Evolutionary conservation across 352 stramenopile genomes (phyloP), one percentile per base, ranked within the genome.

Genomic region (Albugo candida): DNA sequence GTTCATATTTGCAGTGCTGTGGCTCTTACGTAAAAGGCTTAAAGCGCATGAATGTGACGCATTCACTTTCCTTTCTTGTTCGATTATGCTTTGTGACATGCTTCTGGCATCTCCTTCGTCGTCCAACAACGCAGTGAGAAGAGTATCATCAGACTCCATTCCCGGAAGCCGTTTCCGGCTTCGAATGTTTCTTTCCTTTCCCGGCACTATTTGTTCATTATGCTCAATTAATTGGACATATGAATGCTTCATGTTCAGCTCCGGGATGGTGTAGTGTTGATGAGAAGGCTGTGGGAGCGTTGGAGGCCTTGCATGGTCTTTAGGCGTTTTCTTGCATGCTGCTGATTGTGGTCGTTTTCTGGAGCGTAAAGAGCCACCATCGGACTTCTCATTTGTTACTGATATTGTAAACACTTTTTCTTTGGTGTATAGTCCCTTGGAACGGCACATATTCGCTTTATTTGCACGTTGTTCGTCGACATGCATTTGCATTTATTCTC

Each of bases 291-390:
- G 24, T 31, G 8, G 24, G 24, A 31, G 24, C 24, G 24, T 31
- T 31, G 38, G 38, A 19, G 19, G 19, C 38, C 19, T 10, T 19
- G 19, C 38, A 43, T 43, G 38, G 19, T 43, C 17, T 82, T 81
- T 21, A 82, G 52, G 19, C 68, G 19, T 10, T 39, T 11, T 6
- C 38, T 48, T 20, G 3, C 43, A 3, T 35, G 24, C 43, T 48
- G 43, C 43, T 17, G 20, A 37, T 48, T 6, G 51, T 54, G 36
- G 38, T 10, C 20, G 17, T 43, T 43, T 43, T 43, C 38, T 43
- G 17, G 17, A 19, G 20, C 17, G 38, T 43, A 24, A 24, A 19
- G 38, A 8, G 38, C 38, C 38, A 24, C 38, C 3, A 3, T 10
- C 20, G 8, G 3, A 3, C 8, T 43, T 8, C 3, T 43, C 20